Percentiles rank a stretch among this genome's conserved stretches.
phyloP scores from a whole-genome alignment of 2,329 filamentous ascomycete genomes.

The Monosporascus sp. region DNA sequence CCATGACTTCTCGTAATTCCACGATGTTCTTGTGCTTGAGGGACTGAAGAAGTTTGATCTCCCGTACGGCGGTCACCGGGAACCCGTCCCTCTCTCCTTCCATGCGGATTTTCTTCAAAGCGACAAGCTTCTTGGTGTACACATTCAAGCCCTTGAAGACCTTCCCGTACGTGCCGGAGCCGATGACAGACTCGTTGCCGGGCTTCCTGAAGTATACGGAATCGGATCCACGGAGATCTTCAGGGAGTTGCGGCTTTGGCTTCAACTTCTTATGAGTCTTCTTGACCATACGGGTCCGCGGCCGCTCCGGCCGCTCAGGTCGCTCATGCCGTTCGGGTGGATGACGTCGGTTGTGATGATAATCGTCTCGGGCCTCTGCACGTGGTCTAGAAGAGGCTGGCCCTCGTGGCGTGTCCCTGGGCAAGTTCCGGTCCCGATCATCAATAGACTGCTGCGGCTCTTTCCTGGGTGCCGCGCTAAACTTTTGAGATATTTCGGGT shows the following conservation, averaged over 20 bases:
- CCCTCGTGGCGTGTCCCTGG: slow-evolving; percentile 25
- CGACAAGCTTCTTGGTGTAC: slow-evolving; percentile 80
- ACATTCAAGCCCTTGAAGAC: slow-evolving; percentile 92
- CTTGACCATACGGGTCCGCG: slow-evolving; percentile 58
- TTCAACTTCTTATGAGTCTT: slow-evolving; percentile 67
- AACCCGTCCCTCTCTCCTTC: slow-evolving; percentile 88
- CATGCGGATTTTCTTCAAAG: slow-evolving; percentile 89
- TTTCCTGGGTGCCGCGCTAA: slow-evolving; percentile 56
- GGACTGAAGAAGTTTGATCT: slow-evolving; percentile 88
- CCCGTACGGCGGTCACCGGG: slow-evolving; percentile 82
- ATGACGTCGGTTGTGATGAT: slow-evolving; percentile 21
- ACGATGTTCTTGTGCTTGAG: slow-evolving; percentile 79
- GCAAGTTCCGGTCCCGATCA: slow-evolving; percentile 27
- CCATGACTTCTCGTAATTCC: slow-evolving; percentile 86
- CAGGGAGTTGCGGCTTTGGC: slow-evolving; percentile 61
- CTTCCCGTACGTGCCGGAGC: slow-evolving; percentile 92
- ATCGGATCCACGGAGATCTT: slow-evolving; percentile 71
- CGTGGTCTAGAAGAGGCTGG: slow-evolving; percentile 27
- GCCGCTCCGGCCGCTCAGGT: slow-evolving; percentile 25
- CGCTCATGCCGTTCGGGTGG: not conserved
- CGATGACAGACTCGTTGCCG: slow-evolving; percentile 94
- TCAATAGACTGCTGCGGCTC: slow-evolving; percentile 36
- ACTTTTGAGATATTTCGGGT: slow-evolving; percentile 61
- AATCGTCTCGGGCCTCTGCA: slow-evolving; percentile 10
- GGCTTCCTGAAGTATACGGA: slow-evolving; percentile 94